These are phyloP conservation scores for Aureobasidium sp. DNA, from an alignment of 2,329 filamentous ascomycete genomes.

Conservation along the genomic window DNA sequence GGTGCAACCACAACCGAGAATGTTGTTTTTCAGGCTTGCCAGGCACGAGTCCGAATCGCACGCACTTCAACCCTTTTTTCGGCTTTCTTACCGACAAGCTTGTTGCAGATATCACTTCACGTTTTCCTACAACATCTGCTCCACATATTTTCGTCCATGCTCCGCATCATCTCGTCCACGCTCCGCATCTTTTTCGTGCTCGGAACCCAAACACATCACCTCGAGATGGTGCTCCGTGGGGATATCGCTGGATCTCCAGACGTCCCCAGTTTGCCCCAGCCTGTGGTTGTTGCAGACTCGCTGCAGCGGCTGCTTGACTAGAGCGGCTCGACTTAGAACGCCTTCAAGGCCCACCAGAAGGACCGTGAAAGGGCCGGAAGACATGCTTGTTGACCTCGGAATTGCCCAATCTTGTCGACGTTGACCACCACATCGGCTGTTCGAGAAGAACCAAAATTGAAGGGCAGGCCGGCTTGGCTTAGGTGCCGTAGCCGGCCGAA, in stretches of 20 bases:
- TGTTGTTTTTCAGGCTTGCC: background rate
- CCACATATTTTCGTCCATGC: background rate
- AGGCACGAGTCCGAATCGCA: background rate
- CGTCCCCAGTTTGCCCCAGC: background rate
- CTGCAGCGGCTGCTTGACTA: background rate
- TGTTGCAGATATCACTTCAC: background rate
- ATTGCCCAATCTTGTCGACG: slow-evolving; percentile 2
- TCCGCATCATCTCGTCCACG: background rate
- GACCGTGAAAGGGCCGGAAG: slow-evolving; percentile 11
- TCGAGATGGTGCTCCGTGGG: slow-evolving; percentile 7
- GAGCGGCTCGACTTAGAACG: background rate
- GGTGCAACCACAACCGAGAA: background rate
- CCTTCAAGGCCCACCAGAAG: background rate
- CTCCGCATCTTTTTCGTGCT: slow-evolving; percentile 11
- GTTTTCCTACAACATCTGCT: background rate
- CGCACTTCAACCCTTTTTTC: background rate
- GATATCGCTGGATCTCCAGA: slow-evolving; percentile 12
- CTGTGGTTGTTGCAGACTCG: background rate
- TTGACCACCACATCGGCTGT: slow-evolving; percentile 4
- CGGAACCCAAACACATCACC: slow-evolving; percentile 7
- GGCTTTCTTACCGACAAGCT: background rate
- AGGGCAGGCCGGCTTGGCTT: slow-evolving; percentile 5
- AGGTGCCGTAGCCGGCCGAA: slow-evolving; percentile 7
- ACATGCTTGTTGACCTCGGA: background rate
- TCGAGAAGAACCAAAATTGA: background rate